Evolutionary conservation across 2,329 filamentous ascomycete species (phyloP).

Genomic region (Pezicula neosporulosa): DNA sequence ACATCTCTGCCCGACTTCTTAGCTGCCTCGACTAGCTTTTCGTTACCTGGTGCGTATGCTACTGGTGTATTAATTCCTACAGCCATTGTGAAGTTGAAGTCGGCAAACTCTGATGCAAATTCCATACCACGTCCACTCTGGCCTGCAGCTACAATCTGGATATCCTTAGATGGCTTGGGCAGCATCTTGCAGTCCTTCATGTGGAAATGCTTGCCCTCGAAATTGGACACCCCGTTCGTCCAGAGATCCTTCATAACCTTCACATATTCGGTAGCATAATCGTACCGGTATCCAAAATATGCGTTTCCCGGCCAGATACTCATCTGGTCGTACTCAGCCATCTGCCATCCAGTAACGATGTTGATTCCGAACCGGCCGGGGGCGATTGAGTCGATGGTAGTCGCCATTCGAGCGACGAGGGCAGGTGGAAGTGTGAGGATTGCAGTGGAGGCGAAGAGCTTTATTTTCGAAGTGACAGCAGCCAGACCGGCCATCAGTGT

Average conservation of each 20-base stretch:
- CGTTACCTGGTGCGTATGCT: conserved; percentile 21
- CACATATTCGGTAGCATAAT: conserved; percentile 28
- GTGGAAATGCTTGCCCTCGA: conserved; percentile 26
- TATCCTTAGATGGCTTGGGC: conserved; percentile 14
- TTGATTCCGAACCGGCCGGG: conserved; percentile 27
- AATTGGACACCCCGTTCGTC: conserved; percentile 22
- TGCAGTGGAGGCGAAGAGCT: conserved; percentile 24
- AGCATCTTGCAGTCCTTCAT: conserved; percentile 29
- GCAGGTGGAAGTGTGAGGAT: conserved; percentile 25
- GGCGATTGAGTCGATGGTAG: conserved; percentile 24
- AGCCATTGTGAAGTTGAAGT: conserved; percentile 31
- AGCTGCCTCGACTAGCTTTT: conserved; percentile 26
- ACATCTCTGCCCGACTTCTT: conserved; percentile 26
- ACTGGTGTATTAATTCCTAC: conserved; percentile 29
- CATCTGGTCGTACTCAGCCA: conserved; percentile 27
- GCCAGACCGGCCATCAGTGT: conserved; percentile 27
- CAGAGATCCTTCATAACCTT: conserved; percentile 28
- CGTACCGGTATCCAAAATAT: conserved; percentile 25
- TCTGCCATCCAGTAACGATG: conserved; percentile 28
- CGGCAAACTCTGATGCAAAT: conserved; percentile 28
- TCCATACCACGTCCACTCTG: conserved; percentile 30
- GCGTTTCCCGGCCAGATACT: conserved; percentile 24
- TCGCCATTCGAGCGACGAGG: conserved; percentile 24
- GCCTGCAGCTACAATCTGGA: conserved; percentile 30
- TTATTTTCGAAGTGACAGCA: conserved; percentile 25